These are phyloP conservation scores for Fusarium sp. DNA, from an alignment of 2,329 filamentous ascomycete species.

Conservation along the genomic window DNA sequence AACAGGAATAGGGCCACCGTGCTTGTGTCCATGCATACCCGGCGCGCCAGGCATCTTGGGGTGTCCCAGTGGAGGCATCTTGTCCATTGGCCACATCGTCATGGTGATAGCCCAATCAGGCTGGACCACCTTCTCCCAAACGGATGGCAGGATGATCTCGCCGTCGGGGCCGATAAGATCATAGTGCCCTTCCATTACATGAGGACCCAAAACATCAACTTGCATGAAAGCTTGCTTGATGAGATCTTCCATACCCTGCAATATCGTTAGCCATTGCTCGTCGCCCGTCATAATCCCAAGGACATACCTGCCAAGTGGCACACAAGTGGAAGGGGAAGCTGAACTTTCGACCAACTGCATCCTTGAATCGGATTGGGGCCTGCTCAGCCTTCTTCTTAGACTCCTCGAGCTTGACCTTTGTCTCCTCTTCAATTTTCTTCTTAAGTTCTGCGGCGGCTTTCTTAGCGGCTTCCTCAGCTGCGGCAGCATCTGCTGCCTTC, in stretches of 20 bases:
- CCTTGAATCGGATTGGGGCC: constrained; percentile 86
- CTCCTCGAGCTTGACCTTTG: constrained; percentile 59
- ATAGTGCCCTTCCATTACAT: constrained; percentile 81
- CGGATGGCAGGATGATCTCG: constrained; percentile 79
- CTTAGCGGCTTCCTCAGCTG: constrained; percentile 61
- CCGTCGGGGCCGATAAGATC: constrained; percentile 81
- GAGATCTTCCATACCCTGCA: constrained; percentile 83
- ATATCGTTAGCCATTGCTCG: constrained; percentile 35
- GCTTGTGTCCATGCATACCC: constrained; percentile 12
- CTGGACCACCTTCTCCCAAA: constrained; percentile 84
- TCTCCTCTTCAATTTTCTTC: constrained; percentile 65
- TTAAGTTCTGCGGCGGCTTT: constrained; percentile 67
- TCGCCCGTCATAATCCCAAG: neutral
- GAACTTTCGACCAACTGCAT: constrained; percentile 90
- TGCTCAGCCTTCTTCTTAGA: constrained; percentile 67
- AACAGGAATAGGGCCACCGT: constrained; percentile 22
- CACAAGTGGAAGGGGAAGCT: constrained; percentile 90
- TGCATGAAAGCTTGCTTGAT: constrained; percentile 86
- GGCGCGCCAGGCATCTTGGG: constrained; percentile 35
- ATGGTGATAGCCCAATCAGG: constrained; percentile 69
- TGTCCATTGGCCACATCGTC: constrained; percentile 68
- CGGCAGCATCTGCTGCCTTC: constrained; percentile 50
- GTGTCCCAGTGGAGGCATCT: constrained; percentile 43
- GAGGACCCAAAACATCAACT: constrained; percentile 78
- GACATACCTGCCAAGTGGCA: constrained; percentile 80